These are phyloP conservation scores for Penicillium sp. DNA, from an alignment of 2,329 filamentous ascomycete species.

Conservation along the genomic window DNA sequence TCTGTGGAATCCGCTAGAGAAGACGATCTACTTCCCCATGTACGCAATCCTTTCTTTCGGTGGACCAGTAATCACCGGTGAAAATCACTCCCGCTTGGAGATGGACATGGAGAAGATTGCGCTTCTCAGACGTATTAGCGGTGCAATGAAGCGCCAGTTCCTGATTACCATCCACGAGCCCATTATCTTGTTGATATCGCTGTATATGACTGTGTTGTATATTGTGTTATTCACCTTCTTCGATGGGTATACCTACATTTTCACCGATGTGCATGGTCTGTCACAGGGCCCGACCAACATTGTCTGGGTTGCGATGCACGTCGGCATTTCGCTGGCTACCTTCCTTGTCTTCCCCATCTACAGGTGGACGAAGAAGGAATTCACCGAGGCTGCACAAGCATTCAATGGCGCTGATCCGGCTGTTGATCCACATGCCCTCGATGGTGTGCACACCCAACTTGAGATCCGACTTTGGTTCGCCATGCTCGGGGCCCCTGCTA, in stretches of 20 bases:
- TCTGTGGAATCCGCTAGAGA: constrained; percentile 56
- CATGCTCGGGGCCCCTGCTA: constrained; percentile 58
- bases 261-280: constrained; percentile 56
- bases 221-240: constrained; percentile 47
- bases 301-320: constrained; percentile 57
- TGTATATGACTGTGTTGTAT: constrained; percentile 46
- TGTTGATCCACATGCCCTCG: constrained; percentile 21
- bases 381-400: constrained; percentile 45
- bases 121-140: constrained; percentile 49
- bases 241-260: constrained; percentile 60
- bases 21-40: constrained; percentile 57
- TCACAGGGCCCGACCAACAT: constrained; percentile 57
- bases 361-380: constrained; percentile 52
- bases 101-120: constrained; percentile 54
- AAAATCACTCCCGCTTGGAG: constrained; percentile 55
- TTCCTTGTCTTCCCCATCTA: constrained; percentile 56
- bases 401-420: constrained; percentile 17
- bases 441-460: constrained; percentile 43
- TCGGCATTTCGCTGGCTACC: constrained; percentile 48
- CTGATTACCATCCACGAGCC: constrained; percentile 57
- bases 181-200: constrained; percentile 40
- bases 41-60: constrained; percentile 56
- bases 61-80: constrained; percentile 46
- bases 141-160: constrained; percentile 57
- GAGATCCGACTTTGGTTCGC: constrained; percentile 63